Base-by-base conservation (phyloP, 805 yeast species). In the Yamadazyma phyllophila region DNA sequence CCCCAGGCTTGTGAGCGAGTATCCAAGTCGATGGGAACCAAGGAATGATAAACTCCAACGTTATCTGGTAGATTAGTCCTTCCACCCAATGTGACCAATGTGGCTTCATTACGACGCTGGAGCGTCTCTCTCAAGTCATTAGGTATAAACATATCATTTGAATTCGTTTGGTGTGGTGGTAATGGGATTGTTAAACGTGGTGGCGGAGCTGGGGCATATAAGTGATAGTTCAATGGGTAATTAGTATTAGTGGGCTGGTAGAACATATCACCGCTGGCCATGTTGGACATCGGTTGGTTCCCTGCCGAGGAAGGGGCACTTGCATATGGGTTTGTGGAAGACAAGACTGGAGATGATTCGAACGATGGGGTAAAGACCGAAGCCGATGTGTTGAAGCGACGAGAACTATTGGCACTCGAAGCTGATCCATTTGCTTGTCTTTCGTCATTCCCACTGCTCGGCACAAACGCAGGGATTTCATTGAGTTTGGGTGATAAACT, bases 171-270 rank as follows among this genome's bases (percentile, higher is more conserved):
- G 60, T 90, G 82, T 1, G 88, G 80, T 40, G 77, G 75, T 50
- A 86, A 67, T 11, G 83, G 81, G 8, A 78, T 63, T 34, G 75
- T 73, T 39, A 83, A 62, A 58, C 84, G 82, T 7, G 90, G 91
- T 2, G 91, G 88, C 8, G 97, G 92, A 26, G 81, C 77, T 2
- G 97, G 97, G 0, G 97, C 94, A 65, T 92, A 91, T 33, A 89
- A 66, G 65, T 91, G 96, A 61, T 88, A 87, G 57, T 89, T 89
- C 36, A 88, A 67, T 0, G 86, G 85, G 52, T 67, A 81, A 39
- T 51, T 50, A 13, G 57, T 52, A 6, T 57, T 41, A 20, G 47
- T 29, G 3, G 36, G 33, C 20, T 50, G 59, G 41, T 47, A 54
- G 43, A 44, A 58, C 45, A 57, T 50, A 39, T 59, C 63, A 20